Evolutionary conservation across 116 monocot species (phyloP), one percentile per base, ranked within the genome.

Genomic region (Phalaenopsis hybrid): DNA sequence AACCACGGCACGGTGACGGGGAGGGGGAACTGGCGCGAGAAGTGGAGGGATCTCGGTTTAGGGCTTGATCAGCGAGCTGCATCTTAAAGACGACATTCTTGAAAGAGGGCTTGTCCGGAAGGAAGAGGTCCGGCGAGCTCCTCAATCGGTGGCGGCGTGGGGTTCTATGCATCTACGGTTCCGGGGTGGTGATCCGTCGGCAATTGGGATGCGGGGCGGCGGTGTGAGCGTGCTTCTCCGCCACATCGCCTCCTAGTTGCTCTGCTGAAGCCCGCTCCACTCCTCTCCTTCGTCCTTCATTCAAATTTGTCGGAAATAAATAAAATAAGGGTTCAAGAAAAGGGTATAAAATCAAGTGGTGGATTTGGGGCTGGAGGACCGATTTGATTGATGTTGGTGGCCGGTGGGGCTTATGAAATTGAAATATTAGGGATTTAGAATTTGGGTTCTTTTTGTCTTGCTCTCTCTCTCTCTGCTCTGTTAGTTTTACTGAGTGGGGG

Each of bases 61-160:
- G 74, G 76, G 81, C 82, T 80, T 80, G 48, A 41, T 85, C 68
- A 12, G 44, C 77, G 48, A 68, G 80, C 48, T 80, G 88, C 86
- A 86, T 82, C 76, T 82, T 83, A 77, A 81, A 46, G 49, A 76
- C 81, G 33, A 78, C 87, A 87, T 90, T 80, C 85, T 83, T 87
- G 81, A 84, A 68, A 44, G 79, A 61, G 58, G 59, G 41, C 20
- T 79, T 25, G 55, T 75, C 79, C 15, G 28, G 48, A 63, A 82
- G 31, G 82, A 68, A 77, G 76, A 82, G 34, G 76, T 82, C 80
- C 17, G 86, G 59, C 77, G 75, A 85, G 76, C 83, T 85, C 78
- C 48, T 85, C 49, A 85, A 77, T 79, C 81, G 87, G 23, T 81
- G 80, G 75, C 44, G 80, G 52, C 25, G 76, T 44, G 31, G 51